Evolutionary conservation across 2,329 filamentous ascomycete genomes (phyloP).

Genomic region (Fragosphaeria purpurea): DNA sequence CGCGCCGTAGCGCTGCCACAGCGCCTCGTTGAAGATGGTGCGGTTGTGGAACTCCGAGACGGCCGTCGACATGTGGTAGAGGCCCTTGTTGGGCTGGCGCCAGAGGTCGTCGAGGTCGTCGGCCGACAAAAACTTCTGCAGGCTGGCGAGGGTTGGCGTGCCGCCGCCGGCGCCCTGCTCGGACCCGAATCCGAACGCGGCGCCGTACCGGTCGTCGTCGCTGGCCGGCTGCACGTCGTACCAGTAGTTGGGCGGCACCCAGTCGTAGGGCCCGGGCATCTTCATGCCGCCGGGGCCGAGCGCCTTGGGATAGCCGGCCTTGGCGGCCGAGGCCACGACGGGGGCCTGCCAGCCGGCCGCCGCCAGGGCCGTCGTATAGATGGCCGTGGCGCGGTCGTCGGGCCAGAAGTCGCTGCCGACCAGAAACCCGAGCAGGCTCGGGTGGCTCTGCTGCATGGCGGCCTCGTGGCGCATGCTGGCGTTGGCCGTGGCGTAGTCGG

Average conservation of each 20-base stretch:
- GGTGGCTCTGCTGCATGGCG: conserved; percentile 48
- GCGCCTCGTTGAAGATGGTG: conserved; percentile 45
- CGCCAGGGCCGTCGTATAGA: conserved; percentile 42
- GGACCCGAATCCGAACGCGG: conserved; percentile 53
- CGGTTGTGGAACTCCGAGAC: conserved; percentile 46
- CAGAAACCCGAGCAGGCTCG: conserved; percentile 47
- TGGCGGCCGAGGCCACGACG: conserved; percentile 46
- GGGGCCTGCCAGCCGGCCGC: conserved; percentile 45
- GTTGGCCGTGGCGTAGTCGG: conserved; percentile 46
- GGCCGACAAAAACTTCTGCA: conserved; percentile 42
- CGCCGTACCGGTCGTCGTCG: conserved; percentile 33
- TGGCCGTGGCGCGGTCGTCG: conserved; percentile 41
- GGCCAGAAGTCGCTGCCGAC: conserved; percentile 57
- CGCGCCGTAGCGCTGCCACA: conserved; percentile 42
- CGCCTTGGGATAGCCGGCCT: conserved; percentile 39
- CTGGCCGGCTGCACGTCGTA: conserved; percentile 31
- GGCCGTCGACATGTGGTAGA: conserved; percentile 51
- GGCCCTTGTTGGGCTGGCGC: conserved; percentile 38
- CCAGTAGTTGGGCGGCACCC: conserved; percentile 57
- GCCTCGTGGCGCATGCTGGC: conserved; percentile 50
- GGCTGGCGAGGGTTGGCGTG: conserved; percentile 45
- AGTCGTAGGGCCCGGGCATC: conserved; percentile 58
- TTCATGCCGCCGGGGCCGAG: conserved; percentile 52
- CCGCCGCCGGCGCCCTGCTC: conserved; percentile 54
- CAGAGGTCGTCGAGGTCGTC: conserved; percentile 46